A percentile compares a stretch with the other conserved stretches of the same genome.
Evolutionary conservation across 352 stramenopile species (phyloP).

Genomic region (Peronospora farinosa): DNA sequence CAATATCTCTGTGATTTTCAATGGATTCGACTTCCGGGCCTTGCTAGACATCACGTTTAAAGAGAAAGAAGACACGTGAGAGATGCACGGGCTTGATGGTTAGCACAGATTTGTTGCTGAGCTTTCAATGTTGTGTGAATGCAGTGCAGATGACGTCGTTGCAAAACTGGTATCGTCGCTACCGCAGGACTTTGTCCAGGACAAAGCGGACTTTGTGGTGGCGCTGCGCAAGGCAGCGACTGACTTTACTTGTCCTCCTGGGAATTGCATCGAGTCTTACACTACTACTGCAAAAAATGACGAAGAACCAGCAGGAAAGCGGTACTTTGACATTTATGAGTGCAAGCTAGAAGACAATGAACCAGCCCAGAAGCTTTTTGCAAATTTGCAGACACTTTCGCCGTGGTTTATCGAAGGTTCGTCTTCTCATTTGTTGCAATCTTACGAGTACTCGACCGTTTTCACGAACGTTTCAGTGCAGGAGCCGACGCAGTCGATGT

Average conservation of each 20-base stretch:
- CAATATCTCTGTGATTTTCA: constrained; percentile 53
- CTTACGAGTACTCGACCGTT: neutral
- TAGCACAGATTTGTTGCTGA: neutral
- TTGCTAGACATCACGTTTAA: constrained; percentile 50
- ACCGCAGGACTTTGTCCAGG: constrained; percentile 34
- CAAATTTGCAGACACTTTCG: constrained; percentile 64
- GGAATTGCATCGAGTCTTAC: constrained; percentile 40
- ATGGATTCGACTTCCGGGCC: constrained; percentile 53
- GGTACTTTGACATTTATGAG: constrained; percentile 67
- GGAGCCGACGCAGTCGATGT: constrained; percentile 71
- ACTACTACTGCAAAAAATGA: constrained; percentile 8
- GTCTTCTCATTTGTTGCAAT: neutral
- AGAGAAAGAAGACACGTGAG: constrained; percentile 43
- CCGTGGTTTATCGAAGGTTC: constrained; percentile 85
- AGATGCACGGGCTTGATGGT: neutral
- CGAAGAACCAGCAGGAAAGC: constrained; percentile 5
- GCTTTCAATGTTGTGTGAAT: neutral
- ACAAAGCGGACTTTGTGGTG: constrained; percentile 36
- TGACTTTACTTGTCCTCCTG: constrained; percentile 39
- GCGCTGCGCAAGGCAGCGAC: constrained; percentile 12
- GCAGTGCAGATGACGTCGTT: constrained; percentile 47
- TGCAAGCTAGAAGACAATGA: constrained; percentile 50
- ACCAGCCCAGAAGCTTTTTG: constrained; percentile 43
- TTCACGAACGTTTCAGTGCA: constrained; percentile 7
- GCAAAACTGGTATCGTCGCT: constrained; percentile 44